Evolutionary conservation across 352 stramenopile species (phyloP).

Genomic region (Phytophthora sp.): DNA sequence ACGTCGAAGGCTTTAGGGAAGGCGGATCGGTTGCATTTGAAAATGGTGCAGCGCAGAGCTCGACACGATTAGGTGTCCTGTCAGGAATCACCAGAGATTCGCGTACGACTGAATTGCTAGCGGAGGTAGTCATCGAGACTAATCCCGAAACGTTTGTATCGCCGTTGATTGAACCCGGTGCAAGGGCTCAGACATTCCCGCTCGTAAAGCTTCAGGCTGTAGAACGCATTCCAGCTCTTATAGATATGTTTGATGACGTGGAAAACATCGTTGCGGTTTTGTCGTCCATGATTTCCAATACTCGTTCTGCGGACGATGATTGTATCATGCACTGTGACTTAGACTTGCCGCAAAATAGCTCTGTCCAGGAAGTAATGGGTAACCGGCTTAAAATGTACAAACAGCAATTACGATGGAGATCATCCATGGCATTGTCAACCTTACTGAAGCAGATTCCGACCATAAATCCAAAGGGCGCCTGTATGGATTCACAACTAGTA

Average conservation of each 20-base stretch:
- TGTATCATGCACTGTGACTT: constrained; percentile 46
- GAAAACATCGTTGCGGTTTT: constrained; percentile 60
- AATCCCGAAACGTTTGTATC: constrained; percentile 8
- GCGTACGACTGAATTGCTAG: constrained; percentile 47
- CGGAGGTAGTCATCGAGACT: constrained; percentile 27
- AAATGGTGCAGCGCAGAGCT: constrained; percentile 39
- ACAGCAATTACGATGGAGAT: constrained; percentile 81
- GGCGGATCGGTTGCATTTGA: constrained; percentile 63
- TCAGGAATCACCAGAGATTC: constrained; percentile 47
- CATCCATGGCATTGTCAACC: constrained; percentile 72
- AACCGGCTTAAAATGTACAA: constrained; percentile 72
- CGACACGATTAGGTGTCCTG: constrained; percentile 32
- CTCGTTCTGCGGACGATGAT: constrained; percentile 33
- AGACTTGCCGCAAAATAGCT: constrained; percentile 67
- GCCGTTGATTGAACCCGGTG: constrained; percentile 18
- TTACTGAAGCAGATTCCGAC: constrained; percentile 76
- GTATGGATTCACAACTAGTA: constrained; percentile 68
- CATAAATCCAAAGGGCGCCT: constrained; percentile 42
- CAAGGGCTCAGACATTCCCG: constrained; percentile 35
- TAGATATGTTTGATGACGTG: constrained; percentile 82
- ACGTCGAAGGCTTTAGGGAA: constrained; percentile 77
- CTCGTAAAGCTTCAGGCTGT: constrained; percentile 64
- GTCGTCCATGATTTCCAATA: constrained; percentile 51
- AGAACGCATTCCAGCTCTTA: constrained; percentile 73
- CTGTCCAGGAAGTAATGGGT: constrained; percentile 64